Base-by-base conservation (phyloP, 495 filamentous ascomycete genomes). In the Paragyromitra xinjiangensis region DNA sequence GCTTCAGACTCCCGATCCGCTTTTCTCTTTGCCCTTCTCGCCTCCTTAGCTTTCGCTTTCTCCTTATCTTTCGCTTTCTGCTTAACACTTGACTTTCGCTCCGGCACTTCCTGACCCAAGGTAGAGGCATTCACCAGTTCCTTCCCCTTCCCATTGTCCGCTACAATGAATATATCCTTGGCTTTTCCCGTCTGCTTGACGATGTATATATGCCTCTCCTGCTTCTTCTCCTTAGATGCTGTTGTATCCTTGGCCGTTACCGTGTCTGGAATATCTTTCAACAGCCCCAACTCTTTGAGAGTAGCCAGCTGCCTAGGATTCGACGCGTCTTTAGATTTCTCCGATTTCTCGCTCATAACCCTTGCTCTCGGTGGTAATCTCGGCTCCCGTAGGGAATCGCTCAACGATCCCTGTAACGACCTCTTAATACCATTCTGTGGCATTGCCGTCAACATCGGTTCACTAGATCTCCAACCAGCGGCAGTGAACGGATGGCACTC, bases 401-500 rank as follows among this genome's bases (percentile, higher is more conserved):
- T 71, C 11, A 79, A 39, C 0, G 74, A 78, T 14, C 75, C 76
- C 8, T 77, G 75, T 14, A 79, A 16, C 0, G 75, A 79, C 48
- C 77, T 63, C 29, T 77, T 78, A 1, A 71, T 39, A 9, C 39
- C 29, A 26, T 56, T 55, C 6, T 45, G 66, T 5, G 77, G 66
- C 48, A 78, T 78, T 9, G 58, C 67, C 6, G 80, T 70, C 16
- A 75, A 45, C 12, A 62, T 59, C 0, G 79, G 74, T 2, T 50
- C 79, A 6, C 70, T 64, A 8, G 80, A 67, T 61, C 81, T 82
- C 86, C 85, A 87, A 22, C 82, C 78, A 2, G 87, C 88, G 6
- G 90, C 80, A 0, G 89, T 90, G 71, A 91, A 91, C 0, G 89
- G 89, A 70, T 91, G 89, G 64, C 84, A 89, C 72, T 90, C 87